Percentiles rank a stretch among this genome's conserved stretches.
Conservation (phyloP, 345 rosid species). For the Raphanus sativus region DNA sequence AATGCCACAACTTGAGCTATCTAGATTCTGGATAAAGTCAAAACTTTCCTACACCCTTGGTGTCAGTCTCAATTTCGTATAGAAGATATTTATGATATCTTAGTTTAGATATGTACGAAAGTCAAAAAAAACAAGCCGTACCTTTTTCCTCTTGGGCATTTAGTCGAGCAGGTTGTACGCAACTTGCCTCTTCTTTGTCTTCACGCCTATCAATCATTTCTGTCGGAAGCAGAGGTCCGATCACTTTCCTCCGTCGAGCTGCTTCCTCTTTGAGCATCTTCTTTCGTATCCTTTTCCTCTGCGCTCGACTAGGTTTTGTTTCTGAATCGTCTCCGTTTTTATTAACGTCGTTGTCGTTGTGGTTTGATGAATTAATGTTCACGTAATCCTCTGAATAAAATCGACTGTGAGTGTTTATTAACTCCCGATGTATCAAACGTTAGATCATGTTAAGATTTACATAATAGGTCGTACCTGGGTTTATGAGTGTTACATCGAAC, state of each 20-base stretch:
- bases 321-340: constrained; percentile 10
- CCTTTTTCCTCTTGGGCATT: constrained; percentile 44
- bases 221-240: constrained; percentile 64
- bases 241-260: constrained; percentile 46
- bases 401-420: neutral
- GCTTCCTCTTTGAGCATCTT: constrained; percentile 66
- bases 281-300: constrained; percentile 74
- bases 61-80: neutral
- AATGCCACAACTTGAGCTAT: neutral
- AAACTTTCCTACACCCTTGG: neutral
- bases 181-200: constrained; percentile 13
- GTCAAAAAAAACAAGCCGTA: neutral
- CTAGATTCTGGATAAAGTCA: constrained; percentile 5
- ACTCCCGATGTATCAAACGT: neutral
- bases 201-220: neutral
- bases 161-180: constrained; percentile 51
- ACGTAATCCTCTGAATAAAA: constrained; percentile 48
- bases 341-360: constrained; percentile 1
- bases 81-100: neutral
- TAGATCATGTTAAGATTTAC: neutral
- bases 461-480: constrained; percentile 47
- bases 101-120: neutral
- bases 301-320: constrained; percentile 57
- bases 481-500: constrained; percentile 40
- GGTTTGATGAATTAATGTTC: constrained; percentile 23